A percentile compares a stretch with the other conserved stretches of the same genome.
These are phyloP conservation scores for Bipolaris zeicola DNA, from an alignment of 2,329 filamentous ascomycete species.

Conservation along the genomic window DNA sequence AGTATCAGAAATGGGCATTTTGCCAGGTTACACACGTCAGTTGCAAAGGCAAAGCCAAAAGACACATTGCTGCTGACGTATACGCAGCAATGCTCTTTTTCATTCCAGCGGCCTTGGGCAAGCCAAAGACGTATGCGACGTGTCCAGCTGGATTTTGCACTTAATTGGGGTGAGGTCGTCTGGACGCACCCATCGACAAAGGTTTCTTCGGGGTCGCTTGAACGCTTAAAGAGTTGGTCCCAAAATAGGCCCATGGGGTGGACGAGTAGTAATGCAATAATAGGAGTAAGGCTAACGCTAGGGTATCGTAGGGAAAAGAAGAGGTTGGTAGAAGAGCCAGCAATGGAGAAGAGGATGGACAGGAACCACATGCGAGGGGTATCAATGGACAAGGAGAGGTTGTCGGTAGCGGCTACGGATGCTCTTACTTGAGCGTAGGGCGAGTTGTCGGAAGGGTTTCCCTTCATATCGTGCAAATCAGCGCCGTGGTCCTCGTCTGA, in stretches of 20 bases:
- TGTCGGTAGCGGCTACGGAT: constrained; percentile 76
- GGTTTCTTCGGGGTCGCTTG: constrained; percentile 59
- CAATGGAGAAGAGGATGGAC: constrained; percentile 78
- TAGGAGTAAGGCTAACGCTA: constrained; percentile 85
- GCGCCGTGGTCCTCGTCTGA: constrained; percentile 45
- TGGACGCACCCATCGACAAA: constrained; percentile 63
- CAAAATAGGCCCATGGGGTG: constrained; percentile 82
- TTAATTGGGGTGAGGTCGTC: constrained; percentile 17
- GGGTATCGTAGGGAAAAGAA: constrained; percentile 92
- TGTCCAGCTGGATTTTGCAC: constrained; percentile 27
- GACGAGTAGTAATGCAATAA: constrained; percentile 83
- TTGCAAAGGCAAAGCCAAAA: constrained; percentile 87
- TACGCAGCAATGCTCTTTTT: constrained; percentile 86
- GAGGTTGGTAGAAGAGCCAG: constrained; percentile 82
- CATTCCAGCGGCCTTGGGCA: constrained; percentile 81
- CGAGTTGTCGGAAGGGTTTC: constrained; percentile 69
- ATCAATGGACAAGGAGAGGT: constrained; percentile 79
- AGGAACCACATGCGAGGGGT: constrained; percentile 87
- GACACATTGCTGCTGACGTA: constrained; percentile 90
- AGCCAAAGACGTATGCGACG: constrained; percentile 71
- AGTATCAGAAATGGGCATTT: constrained; percentile 6
- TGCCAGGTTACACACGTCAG: constrained; percentile 61
- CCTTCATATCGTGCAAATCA: constrained; percentile 43
- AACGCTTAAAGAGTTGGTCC: constrained; percentile 72
- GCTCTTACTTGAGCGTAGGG: constrained; percentile 80